Percentiles rank a stretch among this genome's conserved stretches.
Evolutionary conservation across 345 rosid species (phyloP).

Genomic region (Boechera stricta): DNA sequence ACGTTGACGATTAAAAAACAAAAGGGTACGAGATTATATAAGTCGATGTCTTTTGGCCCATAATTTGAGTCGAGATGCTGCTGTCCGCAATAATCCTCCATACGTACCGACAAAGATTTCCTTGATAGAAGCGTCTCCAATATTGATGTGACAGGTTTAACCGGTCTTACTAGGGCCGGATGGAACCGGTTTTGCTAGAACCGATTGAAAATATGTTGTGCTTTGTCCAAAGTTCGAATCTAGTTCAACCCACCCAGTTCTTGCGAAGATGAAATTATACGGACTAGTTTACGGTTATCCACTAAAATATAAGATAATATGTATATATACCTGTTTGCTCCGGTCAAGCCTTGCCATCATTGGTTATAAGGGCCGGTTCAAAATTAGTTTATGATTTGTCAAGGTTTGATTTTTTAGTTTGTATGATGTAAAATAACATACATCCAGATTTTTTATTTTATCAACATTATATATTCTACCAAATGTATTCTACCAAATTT

Average conservation of each 20-base stretch:
- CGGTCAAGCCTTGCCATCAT: neutral
- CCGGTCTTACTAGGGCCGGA: neutral
- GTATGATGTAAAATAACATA: too few species aligned
- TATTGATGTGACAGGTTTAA: neutral
- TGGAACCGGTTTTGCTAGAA: neutral
- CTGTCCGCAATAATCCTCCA: slow-evolving; percentile 5
- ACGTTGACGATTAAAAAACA: neutral
- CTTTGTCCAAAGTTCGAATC: neutral
- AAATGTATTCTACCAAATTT: too few species aligned
- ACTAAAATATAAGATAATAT: neutral
- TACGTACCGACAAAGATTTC: slow-evolving; percentile 11
- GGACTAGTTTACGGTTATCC: neutral
- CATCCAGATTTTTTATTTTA: too few species aligned
- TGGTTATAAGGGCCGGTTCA: neutral
- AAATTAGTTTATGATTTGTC: neutral
- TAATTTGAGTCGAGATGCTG: slow-evolving; percentile 11
- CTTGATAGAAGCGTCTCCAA: neutral
- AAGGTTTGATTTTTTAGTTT: neutral
- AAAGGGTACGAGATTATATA: neutral
- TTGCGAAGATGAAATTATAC: neutral
- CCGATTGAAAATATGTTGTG: neutral
- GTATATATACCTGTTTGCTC: neutral
- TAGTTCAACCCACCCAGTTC: neutral
- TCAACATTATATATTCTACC: too few species aligned
- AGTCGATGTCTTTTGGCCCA: slow-evolving; percentile 16